These are phyloP conservation scores for Nothophytophthora sp. DNA, from an alignment of 352 stramenopile genomes.

Conservation along the genomic window DNA sequence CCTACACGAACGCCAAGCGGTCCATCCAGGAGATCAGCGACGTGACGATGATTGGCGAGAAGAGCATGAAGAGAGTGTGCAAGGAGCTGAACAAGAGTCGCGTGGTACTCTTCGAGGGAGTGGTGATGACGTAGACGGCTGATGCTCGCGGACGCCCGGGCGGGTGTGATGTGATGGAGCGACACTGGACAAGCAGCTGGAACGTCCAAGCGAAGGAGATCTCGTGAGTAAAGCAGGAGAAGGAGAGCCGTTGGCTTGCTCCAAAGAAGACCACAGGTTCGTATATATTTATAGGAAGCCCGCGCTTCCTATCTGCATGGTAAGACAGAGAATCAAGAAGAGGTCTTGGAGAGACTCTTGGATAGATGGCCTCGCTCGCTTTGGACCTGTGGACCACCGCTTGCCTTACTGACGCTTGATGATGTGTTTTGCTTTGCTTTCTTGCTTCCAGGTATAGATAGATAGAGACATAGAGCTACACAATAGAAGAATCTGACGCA, in stretches of 20 bases:
- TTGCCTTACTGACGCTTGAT: slow-evolving; percentile 17
- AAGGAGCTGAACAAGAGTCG: slow-evolving; percentile 88
- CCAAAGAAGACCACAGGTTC: slow-evolving; percentile 44
- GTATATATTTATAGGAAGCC: slow-evolving; percentile 59
- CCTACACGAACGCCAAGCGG: slow-evolving; percentile 79
- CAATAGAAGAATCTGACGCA: slow-evolving; percentile 25
- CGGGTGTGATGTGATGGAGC: slow-evolving; percentile 9
- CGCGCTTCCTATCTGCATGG: slow-evolving; percentile 41
- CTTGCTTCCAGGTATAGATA: slow-evolving; percentile 12
- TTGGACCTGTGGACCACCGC: slow-evolving; percentile 5
- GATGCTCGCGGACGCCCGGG: slow-evolving; percentile 11
- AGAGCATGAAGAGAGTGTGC: slow-evolving; percentile 85
- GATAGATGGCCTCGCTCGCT: slow-evolving; percentile 8
- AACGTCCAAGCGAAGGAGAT: slow-evolving; percentile 19
- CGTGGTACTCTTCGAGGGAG: slow-evolving; percentile 73
- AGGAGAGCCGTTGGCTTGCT: slow-evolving; percentile 9
- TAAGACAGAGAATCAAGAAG: slow-evolving; percentile 42
- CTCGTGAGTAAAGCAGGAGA: slow-evolving; percentile 31
- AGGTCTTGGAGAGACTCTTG: slow-evolving; percentile 18
- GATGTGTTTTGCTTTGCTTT: slow-evolving; percentile 13
- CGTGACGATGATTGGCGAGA: slow-evolving; percentile 79
- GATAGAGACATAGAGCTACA: slow-evolving; percentile 30
- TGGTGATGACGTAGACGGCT: slow-evolving; percentile 53
- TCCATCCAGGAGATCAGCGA: slow-evolving; percentile 84
- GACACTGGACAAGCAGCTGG: no score